phyloP scores from a whole-genome alignment of 306 rosid species.

The Astragalus membranaceus region DNA sequence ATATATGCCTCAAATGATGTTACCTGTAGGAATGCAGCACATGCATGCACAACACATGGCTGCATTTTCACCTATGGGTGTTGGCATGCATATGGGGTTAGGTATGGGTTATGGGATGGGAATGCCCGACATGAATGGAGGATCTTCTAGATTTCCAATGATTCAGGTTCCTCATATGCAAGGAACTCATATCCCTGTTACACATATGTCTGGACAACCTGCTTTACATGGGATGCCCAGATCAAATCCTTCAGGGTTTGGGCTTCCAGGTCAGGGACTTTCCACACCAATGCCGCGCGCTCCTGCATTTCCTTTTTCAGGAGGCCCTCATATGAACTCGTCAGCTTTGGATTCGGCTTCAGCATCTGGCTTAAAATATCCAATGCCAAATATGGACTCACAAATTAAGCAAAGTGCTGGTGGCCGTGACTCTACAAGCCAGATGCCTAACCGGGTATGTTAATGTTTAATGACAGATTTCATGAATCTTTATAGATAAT shows the following conservation, averaged over 20 bases:
- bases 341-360: constrained; percentile 42
- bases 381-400: constrained; percentile 33
- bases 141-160: constrained; percentile 60
- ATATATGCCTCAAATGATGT: constrained; percentile 82
- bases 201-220: constrained; percentile 48
- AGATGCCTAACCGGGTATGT: constrained; percentile 53
- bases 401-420: constrained; percentile 35
- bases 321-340: constrained; percentile 54
- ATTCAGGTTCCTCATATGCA: constrained; percentile 71
- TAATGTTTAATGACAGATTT: constrained; percentile 10
- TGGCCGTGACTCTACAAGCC: constrained; percentile 38
- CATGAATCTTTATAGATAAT: not conserved
- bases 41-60: constrained; percentile 69
- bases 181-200: constrained; percentile 60
- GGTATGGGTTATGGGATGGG: constrained; percentile 80
- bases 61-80: constrained; percentile 62
- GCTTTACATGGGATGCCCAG: constrained; percentile 59
- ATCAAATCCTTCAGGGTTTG: constrained; percentile 57
- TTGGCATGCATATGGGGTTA: constrained; percentile 80
- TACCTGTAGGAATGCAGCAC: constrained; percentile 73
- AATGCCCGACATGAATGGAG: constrained; percentile 64
- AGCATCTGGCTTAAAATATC: constrained; percentile 50
- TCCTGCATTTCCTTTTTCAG: constrained; percentile 44
- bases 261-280: constrained; percentile 72
- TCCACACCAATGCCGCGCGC: constrained; percentile 48